phyloP scores from a whole-genome alignment of 108 stramenopile genomes.

The Epithemia pelagica region DNA sequence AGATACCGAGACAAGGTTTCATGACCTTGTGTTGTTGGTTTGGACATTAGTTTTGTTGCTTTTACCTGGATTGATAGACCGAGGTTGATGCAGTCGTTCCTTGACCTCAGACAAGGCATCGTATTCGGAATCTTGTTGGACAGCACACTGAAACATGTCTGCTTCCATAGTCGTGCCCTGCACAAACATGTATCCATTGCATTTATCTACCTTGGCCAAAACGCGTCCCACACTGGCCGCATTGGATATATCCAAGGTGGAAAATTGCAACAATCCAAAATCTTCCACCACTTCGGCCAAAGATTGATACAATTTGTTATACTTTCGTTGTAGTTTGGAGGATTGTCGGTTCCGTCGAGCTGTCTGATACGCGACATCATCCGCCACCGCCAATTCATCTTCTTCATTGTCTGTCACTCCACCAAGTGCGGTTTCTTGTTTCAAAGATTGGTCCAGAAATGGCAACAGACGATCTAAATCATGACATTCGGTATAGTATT shows the following conservation, averaged over 20 bases:
- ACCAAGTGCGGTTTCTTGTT: slow-evolving; percentile 1
- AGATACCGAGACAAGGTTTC: too few relatives aligned
- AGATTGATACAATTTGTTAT: slow-evolving; percentile 48
- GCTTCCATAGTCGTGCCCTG: not conserved
- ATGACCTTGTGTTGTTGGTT: too few relatives aligned
- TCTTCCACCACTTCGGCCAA: slow-evolving; percentile 79
- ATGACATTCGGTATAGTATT: slow-evolving; percentile 78
- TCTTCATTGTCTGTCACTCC: slow-evolving; percentile 14
- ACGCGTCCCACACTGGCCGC: slow-evolving; percentile 77
- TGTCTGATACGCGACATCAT: slow-evolving; percentile 69
- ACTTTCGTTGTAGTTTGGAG: slow-evolving; percentile 52
- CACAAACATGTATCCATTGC: slow-evolving; percentile 78
- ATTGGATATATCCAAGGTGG: slow-evolving; percentile 69
- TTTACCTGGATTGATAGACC: too few relatives aligned
- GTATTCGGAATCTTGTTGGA: slow-evolving; percentile 22
- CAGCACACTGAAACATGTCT: slow-evolving; percentile 45
- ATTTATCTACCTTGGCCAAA: slow-evolving; percentile 69
- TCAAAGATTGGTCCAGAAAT: slow-evolving; percentile 55
- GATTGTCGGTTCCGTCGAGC: slow-evolving; percentile 43
- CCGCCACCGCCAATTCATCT: slow-evolving; percentile 34
- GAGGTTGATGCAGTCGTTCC: too few relatives aligned
- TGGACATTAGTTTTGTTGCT: too few relatives aligned
- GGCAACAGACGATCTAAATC: slow-evolving; percentile 67
- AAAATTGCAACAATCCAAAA: slow-evolving; percentile 65
- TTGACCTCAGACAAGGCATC: slow-evolving; percentile 41